Base-by-base conservation (phyloP, 2,329 filamentous ascomycete genomes). In the Trichoderma arundinaceum region DNA sequence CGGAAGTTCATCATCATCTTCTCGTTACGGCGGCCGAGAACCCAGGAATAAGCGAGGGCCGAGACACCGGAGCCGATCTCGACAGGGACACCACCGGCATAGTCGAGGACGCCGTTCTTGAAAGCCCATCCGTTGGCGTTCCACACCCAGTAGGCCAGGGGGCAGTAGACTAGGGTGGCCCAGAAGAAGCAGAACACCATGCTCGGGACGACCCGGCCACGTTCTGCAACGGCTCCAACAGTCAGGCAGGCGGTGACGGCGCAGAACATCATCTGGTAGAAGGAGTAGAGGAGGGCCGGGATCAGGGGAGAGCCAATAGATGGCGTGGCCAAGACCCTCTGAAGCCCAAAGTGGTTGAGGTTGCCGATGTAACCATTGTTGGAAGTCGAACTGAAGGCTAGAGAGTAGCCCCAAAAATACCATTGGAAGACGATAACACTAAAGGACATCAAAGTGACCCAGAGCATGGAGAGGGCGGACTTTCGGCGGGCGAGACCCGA, bases 1-100 rank as follows among this genome's bases (percentile, higher is more conserved):
- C 95, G 92, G 87, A 98, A 98, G 86, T 98, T 98, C 80, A 97
- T 88, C 92, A 98, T 97, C 93, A 98, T 97, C 83, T 93, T 95
- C 83, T 98, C 94, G 82, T 97, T 95, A 71, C 95, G 92, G 75
- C 93, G 92, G 71, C 95, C 95, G 68, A 99, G 91, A 43, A 97
- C 89, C 92, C 92, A 90, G 2, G 94, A 97, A 82, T 98, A 99
- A 70, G 95, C 95, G 53, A 98, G 84, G 35, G 94, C 95, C 49
- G 92, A 95, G 80, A 96, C 84, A 76, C 95, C 95, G 66, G 95
- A 98, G 68, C 88, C 92, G 73, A 99, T 98, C 81, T 99, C 95
- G 85, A 99, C 95, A 71, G 95, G 95, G 61, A 94, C 94, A 73
- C 95, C 95, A 70, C 95, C 95, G 58, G 95, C 95, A 75, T 97